A percentile compares a stretch with the other conserved stretches of the same genome.
phyloP scores from a whole-genome alignment of 176 grass and related monocot genomes.

The Otatea glauca region DNA sequence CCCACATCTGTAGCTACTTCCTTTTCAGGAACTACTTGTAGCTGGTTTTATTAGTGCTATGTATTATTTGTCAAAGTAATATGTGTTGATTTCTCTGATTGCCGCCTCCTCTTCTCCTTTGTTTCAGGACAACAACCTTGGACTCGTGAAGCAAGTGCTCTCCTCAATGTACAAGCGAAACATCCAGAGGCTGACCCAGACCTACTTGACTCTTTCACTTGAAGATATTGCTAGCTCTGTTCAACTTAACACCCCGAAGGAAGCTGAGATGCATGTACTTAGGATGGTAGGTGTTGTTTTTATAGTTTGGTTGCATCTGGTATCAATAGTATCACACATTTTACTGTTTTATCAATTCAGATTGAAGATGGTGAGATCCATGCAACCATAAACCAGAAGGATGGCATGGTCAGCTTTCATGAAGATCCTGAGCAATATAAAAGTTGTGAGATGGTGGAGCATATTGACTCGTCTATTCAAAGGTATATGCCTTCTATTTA shows the following conservation, averaged over 20 bases:
- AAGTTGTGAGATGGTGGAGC: slow-evolving; percentile 81
- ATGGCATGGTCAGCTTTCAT: slow-evolving; percentile 98
- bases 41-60: neutral
- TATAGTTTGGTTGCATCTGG: slow-evolving; percentile 7
- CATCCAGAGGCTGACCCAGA: slow-evolving; percentile 98
- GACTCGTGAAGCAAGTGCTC: slow-evolving; percentile 92
- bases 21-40: slow-evolving; percentile 4
- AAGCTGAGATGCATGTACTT: slow-evolving; percentile 98
- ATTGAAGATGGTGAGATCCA: slow-evolving; percentile 97
- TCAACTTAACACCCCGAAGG: slow-evolving; percentile 79
- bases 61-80: neutral
- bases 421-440: slow-evolving; percentile 99
- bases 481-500: slow-evolving; percentile 52
- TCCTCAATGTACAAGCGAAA: slow-evolving; percentile 92
- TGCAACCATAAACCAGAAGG: slow-evolving; percentile 98
- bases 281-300: slow-evolving; percentile 73
- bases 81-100: slow-evolving; percentile 24
- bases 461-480: slow-evolving; percentile 77
- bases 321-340: neutral
- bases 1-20: neutral
- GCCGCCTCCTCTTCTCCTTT: slow-evolving; percentile 5
- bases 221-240: slow-evolving; percentile 89
- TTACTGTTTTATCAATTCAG: slow-evolving; percentile 39
- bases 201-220: slow-evolving; percentile 94
- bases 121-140: slow-evolving; percentile 90